Percentiles rank a stretch among this genome's conserved stretches.
phyloP scores from a whole-genome alignment of 2,329 filamentous ascomycete species.

The Lasiodiplodia sp. region DNA sequence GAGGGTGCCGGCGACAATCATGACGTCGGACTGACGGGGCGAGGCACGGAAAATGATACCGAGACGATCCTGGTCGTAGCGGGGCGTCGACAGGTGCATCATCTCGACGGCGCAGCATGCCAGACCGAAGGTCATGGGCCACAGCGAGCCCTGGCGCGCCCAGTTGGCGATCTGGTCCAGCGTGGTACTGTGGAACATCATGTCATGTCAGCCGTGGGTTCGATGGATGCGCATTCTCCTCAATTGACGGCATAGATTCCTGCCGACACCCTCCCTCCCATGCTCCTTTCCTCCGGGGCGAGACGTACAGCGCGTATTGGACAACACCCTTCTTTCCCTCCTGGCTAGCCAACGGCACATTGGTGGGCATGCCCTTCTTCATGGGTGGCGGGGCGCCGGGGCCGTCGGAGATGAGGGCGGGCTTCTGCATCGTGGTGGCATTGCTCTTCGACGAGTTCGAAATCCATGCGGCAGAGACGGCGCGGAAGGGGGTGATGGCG shows the following conservation, averaged over 20 bases:
- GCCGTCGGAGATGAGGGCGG: conserved; percentile 60
- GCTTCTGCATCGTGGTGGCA: conserved; percentile 62
- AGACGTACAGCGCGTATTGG: conserved; percentile 84
- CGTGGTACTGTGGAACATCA: conserved; percentile 65
- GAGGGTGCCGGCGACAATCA: conserved; percentile 92
- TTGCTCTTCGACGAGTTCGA: conserved; percentile 70
- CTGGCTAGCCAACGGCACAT: conserved; percentile 80
- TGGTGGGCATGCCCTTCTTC: conserved; percentile 63
- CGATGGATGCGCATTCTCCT: not conserved
- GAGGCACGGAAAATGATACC: conserved; percentile 93
- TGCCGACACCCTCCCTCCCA: not conserved
- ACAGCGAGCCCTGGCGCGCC: conserved; percentile 85
- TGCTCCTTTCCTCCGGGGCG: not conserved
- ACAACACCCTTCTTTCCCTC: conserved; percentile 79
- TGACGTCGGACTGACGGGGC: conserved; percentile 88
- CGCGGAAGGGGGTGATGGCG: conserved; percentile 69
- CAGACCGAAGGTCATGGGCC: conserved; percentile 90
- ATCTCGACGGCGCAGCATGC: conserved; percentile 93
- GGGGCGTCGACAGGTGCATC: conserved; percentile 92
- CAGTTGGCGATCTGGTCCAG: conserved; percentile 86
- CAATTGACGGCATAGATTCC: not conserved
- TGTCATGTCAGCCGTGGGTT: not conserved
- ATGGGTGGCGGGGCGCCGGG: conserved; percentile 60
- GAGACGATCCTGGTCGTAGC: conserved; percentile 88
- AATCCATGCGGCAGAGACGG: conserved; percentile 66